A percentile compares a stretch with the other conserved stretches of the same genome.
Evolutionary conservation across 2,329 filamentous ascomycete genomes (phyloP).

Genomic region (Paraphaeosphaeria sporulosa): DNA sequence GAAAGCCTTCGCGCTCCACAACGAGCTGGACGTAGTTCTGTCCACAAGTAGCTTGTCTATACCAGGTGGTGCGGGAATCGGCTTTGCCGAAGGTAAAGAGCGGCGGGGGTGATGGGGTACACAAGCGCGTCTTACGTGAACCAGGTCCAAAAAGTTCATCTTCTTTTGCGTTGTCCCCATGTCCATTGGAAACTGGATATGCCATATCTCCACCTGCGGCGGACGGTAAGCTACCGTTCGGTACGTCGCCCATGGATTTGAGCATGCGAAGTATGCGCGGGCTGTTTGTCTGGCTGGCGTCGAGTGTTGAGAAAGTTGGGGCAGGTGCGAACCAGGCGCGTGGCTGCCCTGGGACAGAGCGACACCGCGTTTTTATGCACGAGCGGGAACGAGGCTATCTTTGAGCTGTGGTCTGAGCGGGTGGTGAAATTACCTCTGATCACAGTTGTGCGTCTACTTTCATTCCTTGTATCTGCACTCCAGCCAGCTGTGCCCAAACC

Average conservation of each 20-base stretch:
- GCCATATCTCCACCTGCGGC: background rate
- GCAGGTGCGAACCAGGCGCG: background rate
- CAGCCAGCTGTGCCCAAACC: too few species aligned
- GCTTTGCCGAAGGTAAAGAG: conserved; percentile 10
- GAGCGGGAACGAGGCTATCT: background rate
- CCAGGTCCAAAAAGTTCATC: background rate
- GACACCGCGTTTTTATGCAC: background rate
- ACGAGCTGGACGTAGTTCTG: conserved; percentile 12
- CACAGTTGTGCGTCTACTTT: background rate
- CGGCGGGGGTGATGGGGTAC: background rate
- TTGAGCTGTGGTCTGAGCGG: background rate
- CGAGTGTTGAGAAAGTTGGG: background rate
- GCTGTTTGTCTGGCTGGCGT: background rate
- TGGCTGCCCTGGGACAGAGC: background rate
- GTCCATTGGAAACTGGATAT: too few species aligned
- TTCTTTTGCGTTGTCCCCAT: background rate
- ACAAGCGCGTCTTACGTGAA: background rate
- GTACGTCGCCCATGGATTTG: background rate
- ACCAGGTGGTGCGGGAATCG: conserved; percentile 7
- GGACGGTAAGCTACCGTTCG: background rate
- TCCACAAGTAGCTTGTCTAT: background rate
- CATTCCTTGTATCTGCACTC: background rate
- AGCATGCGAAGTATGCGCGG: background rate
- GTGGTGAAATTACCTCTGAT: background rate
- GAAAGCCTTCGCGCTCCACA: conserved; percentile 11